A percentile compares a stretch with the other conserved stretches of the same genome.
phyloP scores from a whole-genome alignment of 495 filamentous ascomycete genomes.

The Astrothelium subdiscretum region DNA sequence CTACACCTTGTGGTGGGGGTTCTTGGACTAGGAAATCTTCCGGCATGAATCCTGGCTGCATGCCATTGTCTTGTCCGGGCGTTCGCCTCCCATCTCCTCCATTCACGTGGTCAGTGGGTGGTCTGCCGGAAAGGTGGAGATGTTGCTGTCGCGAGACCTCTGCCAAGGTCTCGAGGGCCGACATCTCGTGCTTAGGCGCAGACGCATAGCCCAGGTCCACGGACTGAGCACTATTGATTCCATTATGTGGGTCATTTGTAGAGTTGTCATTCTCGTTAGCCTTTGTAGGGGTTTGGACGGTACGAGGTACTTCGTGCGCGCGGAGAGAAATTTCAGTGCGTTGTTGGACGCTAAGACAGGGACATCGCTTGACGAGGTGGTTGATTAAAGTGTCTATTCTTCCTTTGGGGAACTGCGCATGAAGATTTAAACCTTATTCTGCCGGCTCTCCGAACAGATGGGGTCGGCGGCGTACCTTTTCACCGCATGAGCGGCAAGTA shows the following conservation, averaged over 20 bases:
- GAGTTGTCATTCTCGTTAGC: background rate
- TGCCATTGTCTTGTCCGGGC: background rate
- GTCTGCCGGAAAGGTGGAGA: constrained; percentile 19
- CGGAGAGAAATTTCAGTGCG: constrained; percentile 11
- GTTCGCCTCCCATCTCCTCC: constrained; percentile 5
- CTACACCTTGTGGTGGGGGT: background rate
- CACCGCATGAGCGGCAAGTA: constrained; percentile 75
- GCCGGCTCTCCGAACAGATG: background rate
- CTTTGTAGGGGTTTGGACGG: background rate
- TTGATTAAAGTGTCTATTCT: constrained; percentile 65
- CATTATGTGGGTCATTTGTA: constrained; percentile 11
- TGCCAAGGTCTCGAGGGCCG: constrained; percentile 66
- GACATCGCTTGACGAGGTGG: constrained; percentile 74
- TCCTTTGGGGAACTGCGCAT: constrained; percentile 57
- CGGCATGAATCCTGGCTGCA: constrained; percentile 1
- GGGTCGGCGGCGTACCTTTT: constrained; percentile 33
- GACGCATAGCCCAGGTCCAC: constrained; percentile 31
- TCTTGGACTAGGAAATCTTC: constrained; percentile 21
- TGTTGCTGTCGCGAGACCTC: constrained; percentile 61
- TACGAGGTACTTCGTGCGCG: constrained; percentile 8
- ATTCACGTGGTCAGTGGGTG: background rate
- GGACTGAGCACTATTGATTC: constrained; percentile 28
- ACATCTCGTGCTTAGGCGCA: constrained; percentile 46
- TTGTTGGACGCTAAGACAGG: constrained; percentile 16
- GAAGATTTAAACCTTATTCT: background rate